Percentiles rank a stretch among this genome's conserved stretches.
These are phyloP conservation scores for Takashimella koratensis DNA, from an alignment of 1,284 basidiomycete species.

Conservation along the genomic window DNA sequence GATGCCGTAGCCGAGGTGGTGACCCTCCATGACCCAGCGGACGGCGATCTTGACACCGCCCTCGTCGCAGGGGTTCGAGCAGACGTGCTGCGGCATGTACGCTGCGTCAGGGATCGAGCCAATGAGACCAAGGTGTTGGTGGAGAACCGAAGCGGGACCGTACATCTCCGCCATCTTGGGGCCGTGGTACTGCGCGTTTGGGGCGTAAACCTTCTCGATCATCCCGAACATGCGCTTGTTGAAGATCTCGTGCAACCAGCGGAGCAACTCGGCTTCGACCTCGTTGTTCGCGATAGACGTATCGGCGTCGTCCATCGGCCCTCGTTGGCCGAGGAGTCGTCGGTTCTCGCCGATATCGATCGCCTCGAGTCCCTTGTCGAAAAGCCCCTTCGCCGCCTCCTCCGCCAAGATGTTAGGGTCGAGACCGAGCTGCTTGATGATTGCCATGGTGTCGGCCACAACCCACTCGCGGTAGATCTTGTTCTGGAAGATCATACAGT, in stretches of 20 bases:
- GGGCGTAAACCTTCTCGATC: conserved; percentile 8
- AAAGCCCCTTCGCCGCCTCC: conserved; percentile 3
- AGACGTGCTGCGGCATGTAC: conserved; percentile 9
- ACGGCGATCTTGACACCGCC: conserved; percentile 9
- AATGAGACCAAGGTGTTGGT: conserved; percentile 8
- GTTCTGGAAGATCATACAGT: conserved; percentile 9
- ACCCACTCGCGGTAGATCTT: conserved; percentile 10
- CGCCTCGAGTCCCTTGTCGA: conserved; percentile 4
- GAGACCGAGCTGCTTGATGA: conserved; percentile 7
- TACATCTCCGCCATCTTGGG: conserved; percentile 11
- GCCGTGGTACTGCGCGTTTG: conserved; percentile 9
- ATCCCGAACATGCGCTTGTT: conserved; percentile 8
- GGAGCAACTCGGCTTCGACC: conserved; percentile 2
- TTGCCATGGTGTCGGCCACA: conserved; percentile 9
- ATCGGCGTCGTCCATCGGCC: conserved; percentile 5
- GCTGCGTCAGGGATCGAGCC: conserved; percentile 6
- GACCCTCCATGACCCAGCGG: conserved; percentile 8
- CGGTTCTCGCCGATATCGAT: conserved; percentile 8
- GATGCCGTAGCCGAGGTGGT: conserved; percentile 8
- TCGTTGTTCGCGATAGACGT: conserved; percentile 9
- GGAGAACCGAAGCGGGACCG: conserved; percentile 6
- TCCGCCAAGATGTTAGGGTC: conserved; percentile 5
- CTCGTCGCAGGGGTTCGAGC: conserved; percentile 6
- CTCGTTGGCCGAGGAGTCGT: conserved; percentile 4
- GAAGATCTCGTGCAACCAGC: conserved; percentile 9